A percentile compares a stretch with the other conserved stretches of the same genome.
phyloP scores from a whole-genome alignment of 2,329 filamentous ascomycete species.

The Macrophomina tecta region DNA sequence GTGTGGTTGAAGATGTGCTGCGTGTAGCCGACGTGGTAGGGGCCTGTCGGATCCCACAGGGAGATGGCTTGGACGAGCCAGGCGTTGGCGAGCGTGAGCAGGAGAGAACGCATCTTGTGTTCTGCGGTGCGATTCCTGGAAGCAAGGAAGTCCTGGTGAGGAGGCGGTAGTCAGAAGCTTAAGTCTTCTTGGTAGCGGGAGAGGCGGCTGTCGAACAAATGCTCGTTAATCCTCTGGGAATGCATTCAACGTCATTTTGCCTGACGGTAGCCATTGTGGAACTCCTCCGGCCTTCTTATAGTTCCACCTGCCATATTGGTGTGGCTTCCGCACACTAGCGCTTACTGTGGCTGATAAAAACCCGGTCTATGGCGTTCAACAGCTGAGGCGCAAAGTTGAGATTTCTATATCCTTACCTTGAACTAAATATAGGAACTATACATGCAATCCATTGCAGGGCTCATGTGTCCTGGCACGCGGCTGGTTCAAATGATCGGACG shows the following conservation, averaged over 20 bases:
- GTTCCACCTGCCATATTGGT: constrained; percentile 5
- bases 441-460: too few relatives aligned
- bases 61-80: neutral
- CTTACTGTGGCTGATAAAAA: neutral
- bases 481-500: too few relatives aligned
- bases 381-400: too few relatives aligned
- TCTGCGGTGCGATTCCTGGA: neutral
- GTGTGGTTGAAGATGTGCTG: constrained; percentile 38
- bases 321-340: neutral
- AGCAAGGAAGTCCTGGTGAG: neutral
- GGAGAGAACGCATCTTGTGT: neutral
- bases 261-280: neutral
- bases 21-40: constrained; percentile 36
- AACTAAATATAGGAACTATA: too few relatives aligned
- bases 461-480: too few relatives aligned
- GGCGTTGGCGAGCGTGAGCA: neutral
- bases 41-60: constrained; percentile 32
- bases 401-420: too few relatives aligned
- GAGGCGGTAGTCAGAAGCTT: neutral
- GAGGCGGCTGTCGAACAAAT: neutral
- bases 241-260: neutral
- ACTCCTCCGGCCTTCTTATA: neutral
- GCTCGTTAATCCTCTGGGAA: neutral
- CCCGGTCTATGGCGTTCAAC: too few relatives aligned
- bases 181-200: neutral